These are phyloP conservation scores for Penicillium pancosmium DNA, from an alignment of 495 filamentous ascomycete species.

Conservation along the genomic window DNA sequence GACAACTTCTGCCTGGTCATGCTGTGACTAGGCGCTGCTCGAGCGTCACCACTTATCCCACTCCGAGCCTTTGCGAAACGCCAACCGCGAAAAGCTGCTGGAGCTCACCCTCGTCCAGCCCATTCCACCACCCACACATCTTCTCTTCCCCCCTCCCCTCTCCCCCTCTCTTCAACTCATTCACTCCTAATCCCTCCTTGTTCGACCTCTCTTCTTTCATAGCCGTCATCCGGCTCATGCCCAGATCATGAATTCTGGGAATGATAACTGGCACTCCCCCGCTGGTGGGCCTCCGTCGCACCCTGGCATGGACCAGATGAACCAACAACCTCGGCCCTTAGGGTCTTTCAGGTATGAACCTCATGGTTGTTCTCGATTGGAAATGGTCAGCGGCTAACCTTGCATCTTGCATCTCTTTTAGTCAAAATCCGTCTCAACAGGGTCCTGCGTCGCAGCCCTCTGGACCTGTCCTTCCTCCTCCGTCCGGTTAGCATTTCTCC, in stretches of 20 bases:
- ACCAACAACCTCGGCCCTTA: slow-evolving; percentile 47
- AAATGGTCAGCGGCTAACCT: slow-evolving; percentile 4
- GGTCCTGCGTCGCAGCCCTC: slow-evolving; percentile 49
- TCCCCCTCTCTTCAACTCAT: slow-evolving; percentile 6
- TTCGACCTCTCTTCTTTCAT: slow-evolving; percentile 2
- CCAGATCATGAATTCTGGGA: slow-evolving; percentile 49
- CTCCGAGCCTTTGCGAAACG: slow-evolving; percentile 3
- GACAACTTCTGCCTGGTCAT: slow-evolving; percentile 20
- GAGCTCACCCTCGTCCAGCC: slow-evolving; percentile 16
- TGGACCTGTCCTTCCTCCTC: slow-evolving; percentile 52
- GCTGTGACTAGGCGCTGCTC: slow-evolving; percentile 29
- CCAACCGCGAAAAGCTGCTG: slow-evolving; percentile 11
- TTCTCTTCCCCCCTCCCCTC: slow-evolving; percentile 4
- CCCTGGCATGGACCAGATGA: slow-evolving; percentile 50
- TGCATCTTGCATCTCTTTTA: slow-evolving; percentile 19
- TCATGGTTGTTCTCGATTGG: neutral
- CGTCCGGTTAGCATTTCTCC: slow-evolving; percentile 45
- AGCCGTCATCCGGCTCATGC: slow-evolving; percentile 24
- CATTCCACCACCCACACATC: neutral
- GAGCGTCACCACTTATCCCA: slow-evolving; percentile 17
- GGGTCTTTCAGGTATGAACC: slow-evolving; percentile 47
- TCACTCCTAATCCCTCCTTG: neutral
- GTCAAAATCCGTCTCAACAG: slow-evolving; percentile 52
- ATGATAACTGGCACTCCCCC: slow-evolving; percentile 51
- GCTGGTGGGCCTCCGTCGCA: slow-evolving; percentile 47